Base-by-base conservation (phyloP, 345 rosid genomes). In the Aquilaria malaccensis region DNA sequence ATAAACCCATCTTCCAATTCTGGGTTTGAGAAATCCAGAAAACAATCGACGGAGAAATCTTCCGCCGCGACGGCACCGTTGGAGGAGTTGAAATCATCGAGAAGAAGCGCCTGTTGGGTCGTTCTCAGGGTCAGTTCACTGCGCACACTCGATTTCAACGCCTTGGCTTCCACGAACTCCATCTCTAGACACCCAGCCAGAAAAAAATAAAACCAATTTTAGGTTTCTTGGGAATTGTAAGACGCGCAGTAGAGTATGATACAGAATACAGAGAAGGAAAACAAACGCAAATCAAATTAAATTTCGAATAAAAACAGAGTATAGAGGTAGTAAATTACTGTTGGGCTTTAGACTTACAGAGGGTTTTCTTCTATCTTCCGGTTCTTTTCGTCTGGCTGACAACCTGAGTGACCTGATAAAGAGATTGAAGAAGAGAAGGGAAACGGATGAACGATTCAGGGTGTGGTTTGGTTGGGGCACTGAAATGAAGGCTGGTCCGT, bases 31-130 rank as follows among this genome's bases (percentile, higher is more conserved):
- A 88, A 82, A 61, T 88, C 85, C 1, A 88, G 70, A 73, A 88
- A 84, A 61, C 85, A 78, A 33, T 88, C 96, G 50, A 88, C 85
- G 2, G 91, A 79, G 70, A 85, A 85, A 66, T 85, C 90, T 33
- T 85, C 96, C 3, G 55, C 32, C 12, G 55, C 72, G 65, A 56
- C 67, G 33, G 67, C 70, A 11, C 65, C 75, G 50, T 46, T 54
- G 51, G 58, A 11, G 2, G 62, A 52, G 31, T 62, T 63, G 1
- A 77, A 46, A 64, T 88, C 87, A 6, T 83, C 87, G 0, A 64
- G 51, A 0, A 64, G 51, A 32, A 54, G 49, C 46, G 51, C 71
- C 30, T 76, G 82, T 2, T 73, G 85, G 63, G 71, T 53, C 41
- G 67, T 33, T 45, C 66, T 75, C 58, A 61, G 1, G 2, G 59